Base-by-base conservation (phyloP, 2,329 filamentous ascomycete species). In the Botrytis aclada region DNA sequence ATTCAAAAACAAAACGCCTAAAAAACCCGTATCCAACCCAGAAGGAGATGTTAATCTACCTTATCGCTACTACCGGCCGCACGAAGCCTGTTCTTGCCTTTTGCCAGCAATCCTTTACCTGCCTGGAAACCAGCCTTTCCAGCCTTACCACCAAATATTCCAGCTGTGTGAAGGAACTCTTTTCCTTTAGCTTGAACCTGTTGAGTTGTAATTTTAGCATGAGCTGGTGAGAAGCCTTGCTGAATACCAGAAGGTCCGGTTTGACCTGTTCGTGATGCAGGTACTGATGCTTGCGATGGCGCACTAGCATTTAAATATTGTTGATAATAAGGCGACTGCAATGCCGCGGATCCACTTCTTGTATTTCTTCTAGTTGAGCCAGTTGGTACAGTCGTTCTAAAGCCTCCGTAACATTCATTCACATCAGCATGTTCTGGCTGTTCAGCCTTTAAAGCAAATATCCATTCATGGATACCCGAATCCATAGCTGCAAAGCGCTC, bases 51-150 rank as follows among this genome's bases (percentile, higher is more conserved):
- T 86, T 84, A 90, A 93, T 94, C 80, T 92, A 95, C 93, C 93
- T 97, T 97, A 83, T 96, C 93, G 80, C 90, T 89, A 76, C 88
- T 88, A 81, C 86, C 88, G 75, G 87, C 75, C 73, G 78, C 77
- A 67, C 77, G 85, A 81, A 97, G 90, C 83, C 93, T 95, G 84
- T 88, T 95, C 84, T 93, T 95, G 77, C 95, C 93, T 84, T 97
- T 97, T 77, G 92, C 94, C 82, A 98, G 91, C 76, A 98, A 83
- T 70, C 95, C 95, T 84, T 97, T 97, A 66, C 95, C 94, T 58
- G 94, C 93, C 81, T 93, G 65, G 47, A 69, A 69, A 32, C 65
- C 65, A 73, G 94, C 93, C 81, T 93, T 94, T 75, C 88, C 88
- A 45, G 89, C 90, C 79, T 91, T 91, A 37, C 89, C 89, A 74